These are phyloP conservation scores for Monilinia fructigena DNA, from an alignment of 2,329 filamentous ascomycete genomes.

Conservation along the genomic window DNA sequence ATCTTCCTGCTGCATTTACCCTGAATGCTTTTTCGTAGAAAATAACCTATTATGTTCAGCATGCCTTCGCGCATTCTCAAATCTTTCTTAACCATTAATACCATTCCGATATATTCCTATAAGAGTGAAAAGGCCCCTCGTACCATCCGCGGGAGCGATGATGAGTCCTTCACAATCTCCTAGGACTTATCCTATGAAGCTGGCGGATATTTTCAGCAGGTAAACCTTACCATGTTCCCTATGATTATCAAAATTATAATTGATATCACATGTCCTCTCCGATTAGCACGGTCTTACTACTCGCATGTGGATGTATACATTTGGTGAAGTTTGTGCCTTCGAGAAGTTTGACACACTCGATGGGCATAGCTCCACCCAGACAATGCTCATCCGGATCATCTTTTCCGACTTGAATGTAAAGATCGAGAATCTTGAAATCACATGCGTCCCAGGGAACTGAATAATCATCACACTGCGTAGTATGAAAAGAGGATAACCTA, in stretches of 20 bases:
- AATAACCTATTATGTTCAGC: not conserved
- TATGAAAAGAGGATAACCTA: not conserved
- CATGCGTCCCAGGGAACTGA: not conserved
- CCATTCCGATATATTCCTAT: not conserved
- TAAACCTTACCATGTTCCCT: not conserved
- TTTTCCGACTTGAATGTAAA: not conserved
- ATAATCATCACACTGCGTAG: not conserved
- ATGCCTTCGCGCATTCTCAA: not conserved
- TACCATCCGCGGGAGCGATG: not conserved
- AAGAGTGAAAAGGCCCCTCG: not conserved
- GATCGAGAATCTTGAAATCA: not conserved
- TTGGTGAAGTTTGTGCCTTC: not conserved
- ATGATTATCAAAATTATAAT: not conserved
- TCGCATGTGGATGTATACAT: not conserved
- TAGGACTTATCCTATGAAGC: no score
- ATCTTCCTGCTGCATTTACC: not conserved
- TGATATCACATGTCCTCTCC: not conserved
- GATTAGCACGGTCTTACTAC: not conserved
- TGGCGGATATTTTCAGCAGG: not conserved
- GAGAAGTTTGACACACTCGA: not conserved
- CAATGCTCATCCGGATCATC: not conserved
- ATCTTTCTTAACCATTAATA: not conserved
- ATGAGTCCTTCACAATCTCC: not conserved
- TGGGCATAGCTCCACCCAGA: not conserved
- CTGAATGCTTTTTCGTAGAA: not conserved